These are phyloP conservation scores for Apostasia shenzhenica DNA, from an alignment of 106 monocot species.

Conservation along the genomic window DNA sequence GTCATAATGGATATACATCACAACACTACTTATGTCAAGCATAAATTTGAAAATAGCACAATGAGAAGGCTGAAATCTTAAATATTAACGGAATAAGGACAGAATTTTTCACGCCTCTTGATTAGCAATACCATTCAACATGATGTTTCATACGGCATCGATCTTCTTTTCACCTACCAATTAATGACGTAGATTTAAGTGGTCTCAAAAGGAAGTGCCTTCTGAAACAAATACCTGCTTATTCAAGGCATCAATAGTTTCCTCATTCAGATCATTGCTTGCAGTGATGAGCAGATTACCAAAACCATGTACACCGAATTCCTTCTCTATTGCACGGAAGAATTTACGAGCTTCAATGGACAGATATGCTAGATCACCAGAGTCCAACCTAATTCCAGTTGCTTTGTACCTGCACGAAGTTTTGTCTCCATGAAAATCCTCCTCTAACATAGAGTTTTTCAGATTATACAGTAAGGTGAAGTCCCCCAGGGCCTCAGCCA, in stretches of 20 bases:
- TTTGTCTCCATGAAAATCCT: background rate
- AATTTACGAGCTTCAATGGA: constrained; percentile 77
- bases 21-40: no score
- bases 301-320: constrained; percentile 62
- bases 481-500: no score
- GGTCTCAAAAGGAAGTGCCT: background rate
- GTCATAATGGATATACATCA: no score
- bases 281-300: constrained; percentile 74
- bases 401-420: constrained; percentile 70
- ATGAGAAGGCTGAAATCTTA: no score
- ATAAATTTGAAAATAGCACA: no score
- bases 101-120: no score
- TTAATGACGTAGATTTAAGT: background rate
- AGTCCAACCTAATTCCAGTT: constrained; percentile 85
- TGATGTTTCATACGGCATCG: background rate
- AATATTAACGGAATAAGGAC: no score
- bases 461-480: no score
- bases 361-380: constrained; percentile 92
- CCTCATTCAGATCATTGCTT: constrained; percentile 96
- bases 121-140: background rate
- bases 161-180: background rate
- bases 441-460: no score
- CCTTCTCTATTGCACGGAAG: constrained; percentile 65
- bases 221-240: constrained; percentile 58
- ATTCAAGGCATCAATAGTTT: constrained; percentile 94